Evolutionary conservation across 2,329 filamentous ascomycete species (phyloP).

Genomic region (Colletotrichum cordylinicola): DNA sequence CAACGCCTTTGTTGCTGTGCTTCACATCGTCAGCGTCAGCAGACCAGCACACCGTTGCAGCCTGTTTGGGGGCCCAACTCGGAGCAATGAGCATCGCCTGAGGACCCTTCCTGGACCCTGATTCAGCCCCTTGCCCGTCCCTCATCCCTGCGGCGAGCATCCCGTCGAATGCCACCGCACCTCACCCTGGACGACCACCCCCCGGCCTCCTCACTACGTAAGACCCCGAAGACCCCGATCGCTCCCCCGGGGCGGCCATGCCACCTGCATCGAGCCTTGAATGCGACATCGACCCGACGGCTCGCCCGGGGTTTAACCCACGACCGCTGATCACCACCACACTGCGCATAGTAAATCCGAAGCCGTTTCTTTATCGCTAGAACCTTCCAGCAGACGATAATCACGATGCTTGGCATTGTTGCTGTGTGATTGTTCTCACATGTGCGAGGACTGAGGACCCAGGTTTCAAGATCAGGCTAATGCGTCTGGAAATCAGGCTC

Average conservation of each 20-base stretch:
- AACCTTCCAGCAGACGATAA: constrained; percentile 1
- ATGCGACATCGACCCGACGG: constrained; percentile 2
- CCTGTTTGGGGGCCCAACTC: background rate
- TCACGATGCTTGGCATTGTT: background rate
- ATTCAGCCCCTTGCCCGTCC: constrained; percentile 16
- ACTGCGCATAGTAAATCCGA: background rate
- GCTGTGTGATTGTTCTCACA: background rate
- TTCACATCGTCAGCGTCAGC: background rate
- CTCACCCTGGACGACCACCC: background rate
- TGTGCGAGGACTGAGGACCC: background rate
- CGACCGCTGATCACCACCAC: background rate
- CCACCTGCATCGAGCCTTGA: constrained; percentile 10
- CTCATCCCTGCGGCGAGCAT: constrained; percentile 16
- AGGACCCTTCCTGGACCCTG: constrained; percentile 14
- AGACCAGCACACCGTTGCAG: background rate
- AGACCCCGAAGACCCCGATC: constrained; percentile 16
- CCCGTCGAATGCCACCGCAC: background rate
- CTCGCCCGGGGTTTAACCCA: background rate
- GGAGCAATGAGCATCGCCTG: background rate
- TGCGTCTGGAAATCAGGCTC: background rate
- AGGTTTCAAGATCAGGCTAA: background rate
- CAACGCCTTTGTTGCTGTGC: background rate
- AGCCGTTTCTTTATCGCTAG: background rate
- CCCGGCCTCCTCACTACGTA: background rate
- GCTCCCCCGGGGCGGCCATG: background rate